Percentiles rank a stretch among this genome's conserved stretches.
These are phyloP conservation scores for Dictyostelium gargantuum DNA, from an alignment of 208 protist genomes.

Conservation along the genomic window DNA sequence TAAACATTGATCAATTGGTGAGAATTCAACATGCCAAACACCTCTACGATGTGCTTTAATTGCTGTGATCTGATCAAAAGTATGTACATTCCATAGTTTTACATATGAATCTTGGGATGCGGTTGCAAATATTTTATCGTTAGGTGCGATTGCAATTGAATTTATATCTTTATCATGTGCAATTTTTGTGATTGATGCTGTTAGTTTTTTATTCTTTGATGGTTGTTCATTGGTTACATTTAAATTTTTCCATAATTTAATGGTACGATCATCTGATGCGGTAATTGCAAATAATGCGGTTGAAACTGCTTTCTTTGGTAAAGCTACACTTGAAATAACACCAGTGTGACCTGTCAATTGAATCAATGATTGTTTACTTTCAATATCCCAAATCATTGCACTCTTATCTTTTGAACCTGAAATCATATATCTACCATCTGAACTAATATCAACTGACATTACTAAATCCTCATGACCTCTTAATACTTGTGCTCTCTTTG, in stretches of 20 bases:
- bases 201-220: background rate
- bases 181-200: constrained; percentile 7
- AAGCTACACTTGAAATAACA: constrained; percentile 70
- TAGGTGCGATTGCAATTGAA: constrained; percentile 83
- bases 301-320: constrained; percentile 50
- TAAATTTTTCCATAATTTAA: constrained; percentile 81
- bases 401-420: constrained; percentile 81
- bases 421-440: constrained; percentile 65
- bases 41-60: constrained; percentile 83
- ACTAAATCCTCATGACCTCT: constrained; percentile 79
- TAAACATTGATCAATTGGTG: constrained; percentile 71
- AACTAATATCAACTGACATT: constrained; percentile 76
- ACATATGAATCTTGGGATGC: constrained; percentile 84
- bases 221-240: background rate
- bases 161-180: constrained; percentile 88
- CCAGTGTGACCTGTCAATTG: constrained; percentile 77
- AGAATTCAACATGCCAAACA: constrained; percentile 84
- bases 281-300: constrained; percentile 66
- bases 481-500: constrained; percentile 43
- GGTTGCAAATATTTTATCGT: constrained; percentile 86
- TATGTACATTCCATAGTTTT: constrained; percentile 81
- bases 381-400: constrained; percentile 75
- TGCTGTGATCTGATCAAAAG: constrained; percentile 50
- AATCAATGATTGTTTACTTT: constrained; percentile 17
- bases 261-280: constrained; percentile 77